Base-by-base conservation (phyloP, 495 filamentous ascomycete genomes). In the Lineolata rhizophorae region DNA sequence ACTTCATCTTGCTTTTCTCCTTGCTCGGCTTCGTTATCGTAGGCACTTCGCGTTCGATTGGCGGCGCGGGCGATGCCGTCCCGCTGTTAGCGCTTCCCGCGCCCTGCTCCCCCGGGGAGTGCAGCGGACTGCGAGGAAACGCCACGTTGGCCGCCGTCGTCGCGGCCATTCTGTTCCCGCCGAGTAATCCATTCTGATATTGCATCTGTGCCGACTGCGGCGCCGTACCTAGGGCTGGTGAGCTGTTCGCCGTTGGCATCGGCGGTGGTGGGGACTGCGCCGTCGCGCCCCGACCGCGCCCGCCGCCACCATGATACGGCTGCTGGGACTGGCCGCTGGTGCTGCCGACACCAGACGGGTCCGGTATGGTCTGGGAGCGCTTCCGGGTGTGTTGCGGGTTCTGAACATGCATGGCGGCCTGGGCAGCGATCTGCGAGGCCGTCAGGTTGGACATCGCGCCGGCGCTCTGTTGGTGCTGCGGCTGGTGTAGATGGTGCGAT, bases 1-100 rank as follows among this genome's bases (percentile, higher is more conserved):
- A 61, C 54, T 90, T 91, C 52, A 82, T 81, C 55, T 84, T 90
- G 14, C 76, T 79, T 54, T 78, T 81, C 51, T 85, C 76, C 16
- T 68, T 61, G 44, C 73, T 73, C 15, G 55, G 55, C 21, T 73
- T 77, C 0, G 54, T 40, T 0, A 54, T 49, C 11, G 55, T 50
- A 31, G 36, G 15, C 13, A 27, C 24, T 35, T 36, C 9, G 42
- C 42, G 26, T 22, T 44, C 38, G 14, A 17, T 15, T 12, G 27
- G 22, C 11, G 30, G 22, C 21, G 35, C 33, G 3, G 34, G 38
- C 18, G 39, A n/a, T n/a, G n/a, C n/a, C n/a, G n/a, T n/a, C n/a
- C n/a, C n/a, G n/a, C n/a, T n/a, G n/a, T n/a, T n/a, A n/a, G n/a
- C n/a, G n/a, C n/a, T 28, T 30, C 15, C 9, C 6, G 10, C 8